Base-by-base conservation (phyloP, 2,329 filamentous ascomycete genomes). In the Pyrenophora graminea region DNA sequence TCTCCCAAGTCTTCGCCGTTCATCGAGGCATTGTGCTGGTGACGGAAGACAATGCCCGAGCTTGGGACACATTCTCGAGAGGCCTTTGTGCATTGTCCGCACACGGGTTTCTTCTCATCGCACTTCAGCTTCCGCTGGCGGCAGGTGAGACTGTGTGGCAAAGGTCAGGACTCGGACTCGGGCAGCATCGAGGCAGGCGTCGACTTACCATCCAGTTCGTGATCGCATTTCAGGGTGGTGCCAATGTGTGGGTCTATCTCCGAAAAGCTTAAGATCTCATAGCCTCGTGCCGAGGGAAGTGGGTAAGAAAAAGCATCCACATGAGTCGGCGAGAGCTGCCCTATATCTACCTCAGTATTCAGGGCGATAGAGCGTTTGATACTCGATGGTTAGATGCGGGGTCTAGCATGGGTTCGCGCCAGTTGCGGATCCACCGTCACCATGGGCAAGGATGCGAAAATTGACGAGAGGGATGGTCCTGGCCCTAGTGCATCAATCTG, bases 1-100 rank as follows among this genome's bases (percentile, higher is more conserved):
- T 70, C 67, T 15, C 68, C 69, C 4, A 71, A 71, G 38, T 76
- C 74, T 12, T 73, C 72, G 41, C 80, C 79, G 52, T 86, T 87
- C 83, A 87, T 85, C 17, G 83, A 86, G 25, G 84, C 84, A 79
- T 87, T 87, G 71, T 87, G 85, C 64, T 87, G 84, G 69, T 88
- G 85, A 48, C 85, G 81, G 63, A 87, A 88, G 38, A 86, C 82
- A 60, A 87, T 80, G 44, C 83, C 84, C 55, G 83, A 82, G 63
- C 81, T 84, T 19, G 82, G 82, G 39, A 82, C 74, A 69, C 84
- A 87, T 69, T 84, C 79, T 60, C 84, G 77, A 40, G 78, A 80
- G 4, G 82, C 84, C 68, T 85, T 84, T 63, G 75, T 75, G 69
- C 84, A 87, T 68, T 85, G 83, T 30, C 81, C 78, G 64, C 84